Evolutionary conservation across 768 basidiomycete genomes (phyloP), one percentile per base, ranked within the genome.

Genomic region (Lactarius sp.): DNA sequence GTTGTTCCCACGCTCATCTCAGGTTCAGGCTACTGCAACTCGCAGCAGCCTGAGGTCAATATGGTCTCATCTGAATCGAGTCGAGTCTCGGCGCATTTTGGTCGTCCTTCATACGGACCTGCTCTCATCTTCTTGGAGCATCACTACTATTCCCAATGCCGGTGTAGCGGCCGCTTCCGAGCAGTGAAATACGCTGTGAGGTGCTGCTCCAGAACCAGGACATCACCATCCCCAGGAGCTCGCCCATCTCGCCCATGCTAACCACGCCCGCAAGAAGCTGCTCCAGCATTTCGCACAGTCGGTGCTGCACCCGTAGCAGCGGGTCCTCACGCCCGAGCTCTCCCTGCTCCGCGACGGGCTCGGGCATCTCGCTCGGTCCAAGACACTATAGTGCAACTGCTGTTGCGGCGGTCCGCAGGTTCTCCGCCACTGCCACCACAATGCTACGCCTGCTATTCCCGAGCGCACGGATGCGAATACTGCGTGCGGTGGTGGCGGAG

Each of bases 341-440:
- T 31, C 64, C 60, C 6, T 57, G 60, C 42, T 66, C 66, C 47
- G 66, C 66, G 13, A 68, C 66, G 1, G 66, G 64, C 31, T 60
- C 52, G 6, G 66, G 60, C n/a, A 56, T 53, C 50, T 67, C 66
- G 57, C 22, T 42, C 20, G 55, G 34, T 1, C 55, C 63, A 4
- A 65, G 63, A 50, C 66, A 27, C 27, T 2, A 27, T 27, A 27
- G 27, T 27, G 27, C 27, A 27, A 27, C 27, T 68, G 13, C 62
- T 68, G 7, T 52, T 66, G 49, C 61, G 44, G 6, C 65, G 59
- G 53, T 27, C 10, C 50, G 46, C n/a, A 12, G 10, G 1, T 3
- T 37, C 51, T 1, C 47, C 27, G 10, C 22, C 13, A 6, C 33
- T n/a, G 6, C 51, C 20, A 2, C 50, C 39, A 8, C 46, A 0